phyloP scores from a whole-genome alignment of 768 basidiomycete genomes.

The Russula brevipes region DNA sequence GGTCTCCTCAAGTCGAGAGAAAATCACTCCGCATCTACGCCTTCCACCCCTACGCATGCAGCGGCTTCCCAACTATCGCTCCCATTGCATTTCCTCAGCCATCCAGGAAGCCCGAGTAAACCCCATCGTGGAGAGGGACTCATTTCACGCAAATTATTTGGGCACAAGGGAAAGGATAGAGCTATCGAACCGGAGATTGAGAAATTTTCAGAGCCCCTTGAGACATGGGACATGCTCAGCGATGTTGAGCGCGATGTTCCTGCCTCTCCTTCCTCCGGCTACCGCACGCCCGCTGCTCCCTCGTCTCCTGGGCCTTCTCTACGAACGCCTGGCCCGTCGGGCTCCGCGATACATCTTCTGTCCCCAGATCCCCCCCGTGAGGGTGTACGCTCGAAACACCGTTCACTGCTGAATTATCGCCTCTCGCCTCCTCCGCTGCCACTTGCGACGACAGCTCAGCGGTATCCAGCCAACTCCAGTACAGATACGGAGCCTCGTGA shows the following conservation, averaged over 20 bases:
- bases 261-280: not conserved
- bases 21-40: slow-evolving; percentile 20
- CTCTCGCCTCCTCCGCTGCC: slow-evolving; percentile 5
- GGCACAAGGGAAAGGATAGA: slow-evolving; percentile 24
- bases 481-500: slow-evolving; percentile 5
- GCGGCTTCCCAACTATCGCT: slow-evolving; percentile 24
- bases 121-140: slow-evolving; percentile 20
- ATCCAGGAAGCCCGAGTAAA: slow-evolving; percentile 17
- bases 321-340: not conserved
- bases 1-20: slow-evolving; percentile 19
- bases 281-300: not conserved
- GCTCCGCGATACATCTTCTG: not conserved
- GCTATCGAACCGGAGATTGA: slow-evolving; percentile 8
- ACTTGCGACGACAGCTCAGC: not conserved
- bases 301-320: slow-evolving; percentile 4
- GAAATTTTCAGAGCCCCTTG: slow-evolving; percentile 17
- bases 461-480: not conserved
- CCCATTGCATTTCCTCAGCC: slow-evolving; percentile 19
- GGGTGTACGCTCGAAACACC: slow-evolving; percentile 19
- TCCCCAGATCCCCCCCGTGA: slow-evolving; percentile 1
- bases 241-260: slow-evolving; percentile 16
- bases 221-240: slow-evolving; percentile 25
- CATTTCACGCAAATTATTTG: slow-evolving; percentile 22
- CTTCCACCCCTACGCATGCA: slow-evolving; percentile 25
- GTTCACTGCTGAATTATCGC: slow-evolving; percentile 17